phyloP scores from a whole-genome alignment of 768 basidiomycete species.

The Ramaria sp. region DNA sequence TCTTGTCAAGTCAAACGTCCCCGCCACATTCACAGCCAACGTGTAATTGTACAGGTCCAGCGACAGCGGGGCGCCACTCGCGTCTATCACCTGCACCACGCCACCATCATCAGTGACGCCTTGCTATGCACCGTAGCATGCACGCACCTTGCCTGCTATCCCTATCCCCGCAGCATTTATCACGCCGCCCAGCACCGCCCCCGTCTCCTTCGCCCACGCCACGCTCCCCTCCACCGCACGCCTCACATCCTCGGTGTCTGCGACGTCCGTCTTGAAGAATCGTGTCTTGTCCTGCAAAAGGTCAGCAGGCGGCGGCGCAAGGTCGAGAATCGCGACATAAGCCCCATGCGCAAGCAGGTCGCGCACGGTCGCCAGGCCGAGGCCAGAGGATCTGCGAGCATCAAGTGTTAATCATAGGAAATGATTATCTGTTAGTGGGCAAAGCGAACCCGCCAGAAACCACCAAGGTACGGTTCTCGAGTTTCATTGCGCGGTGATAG shows the following conservation, averaged over 20 bases:
- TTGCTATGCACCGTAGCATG: neutral
- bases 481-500: conserved; percentile 27
- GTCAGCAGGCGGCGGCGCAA: conserved; percentile 7
- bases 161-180: conserved; percentile 51
- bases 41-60: conserved; percentile 42
- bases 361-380: conserved; percentile 42
- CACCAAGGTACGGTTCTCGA: conserved; percentile 42
- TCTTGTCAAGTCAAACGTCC: conserved; percentile 47
- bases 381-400: conserved; percentile 39
- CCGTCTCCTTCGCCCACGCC: conserved; percentile 23
- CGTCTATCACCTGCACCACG: conserved; percentile 34
- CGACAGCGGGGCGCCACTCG: conserved; percentile 34
- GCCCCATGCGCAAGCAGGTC: conserved; percentile 34
- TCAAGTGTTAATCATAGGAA: neutral
- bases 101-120: neutral
- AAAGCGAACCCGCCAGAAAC: conserved; percentile 43
- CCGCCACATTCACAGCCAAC: conserved; percentile 45
- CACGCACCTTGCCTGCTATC: conserved; percentile 18
- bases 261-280: conserved; percentile 21
- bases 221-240: conserved; percentile 21
- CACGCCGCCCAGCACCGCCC: conserved; percentile 43
- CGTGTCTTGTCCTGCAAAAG: conserved; percentile 3
- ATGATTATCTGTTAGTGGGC: neutral
- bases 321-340: conserved; percentile 43
- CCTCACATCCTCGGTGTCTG: conserved; percentile 19